Percentiles rank a stretch among this genome's conserved stretches.
These are phyloP conservation scores for Lepiota subincarnata DNA, from an alignment of 768 basidiomycete genomes.

Conservation along the genomic window DNA sequence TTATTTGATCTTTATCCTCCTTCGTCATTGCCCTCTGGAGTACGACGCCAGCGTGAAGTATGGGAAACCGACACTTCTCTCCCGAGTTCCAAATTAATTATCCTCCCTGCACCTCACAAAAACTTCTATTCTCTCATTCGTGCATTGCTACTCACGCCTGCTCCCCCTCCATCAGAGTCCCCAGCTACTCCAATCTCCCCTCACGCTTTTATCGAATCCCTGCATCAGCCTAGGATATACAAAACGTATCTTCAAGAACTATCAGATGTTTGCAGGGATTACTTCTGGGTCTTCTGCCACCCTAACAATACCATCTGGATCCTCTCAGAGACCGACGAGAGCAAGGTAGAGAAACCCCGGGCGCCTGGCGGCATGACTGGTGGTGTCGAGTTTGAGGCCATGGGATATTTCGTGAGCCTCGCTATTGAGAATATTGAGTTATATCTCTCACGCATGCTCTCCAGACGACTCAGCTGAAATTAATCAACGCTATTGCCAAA, in stretches of 20 bases:
- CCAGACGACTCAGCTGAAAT: slow-evolving; percentile 83
- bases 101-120: slow-evolving; percentile 70
- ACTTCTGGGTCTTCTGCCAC: slow-evolving; percentile 98
- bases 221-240: slow-evolving; percentile 32
- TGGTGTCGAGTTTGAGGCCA: slow-evolving; percentile 97
- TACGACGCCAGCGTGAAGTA: slow-evolving; percentile 42
- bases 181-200: slow-evolving; percentile 38
- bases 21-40: slow-evolving; percentile 54
- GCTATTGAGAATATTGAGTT: neutral
- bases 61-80: slow-evolving; percentile 50
- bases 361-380: slow-evolving; percentile 99
- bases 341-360: slow-evolving; percentile 79
- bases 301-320: slow-evolving; percentile 91
- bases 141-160: slow-evolving; percentile 59
- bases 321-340: slow-evolving; percentile 77
- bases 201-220: slow-evolving; percentile 71
- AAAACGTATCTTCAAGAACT: slow-evolving; percentile 42
- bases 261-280: slow-evolving; percentile 87
- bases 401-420: slow-evolving; percentile 84
- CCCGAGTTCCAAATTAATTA: slow-evolving; percentile 45
- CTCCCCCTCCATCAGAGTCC: slow-evolving; percentile 30
- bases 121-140: slow-evolving; percentile 72
- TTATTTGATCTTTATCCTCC: slow-evolving; percentile 87
- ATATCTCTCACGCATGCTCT: neutral
- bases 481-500: slow-evolving; percentile 77